Evolutionary conservation across 306 rosid species (phyloP).

Genomic region (Lotus japonicus): DNA sequence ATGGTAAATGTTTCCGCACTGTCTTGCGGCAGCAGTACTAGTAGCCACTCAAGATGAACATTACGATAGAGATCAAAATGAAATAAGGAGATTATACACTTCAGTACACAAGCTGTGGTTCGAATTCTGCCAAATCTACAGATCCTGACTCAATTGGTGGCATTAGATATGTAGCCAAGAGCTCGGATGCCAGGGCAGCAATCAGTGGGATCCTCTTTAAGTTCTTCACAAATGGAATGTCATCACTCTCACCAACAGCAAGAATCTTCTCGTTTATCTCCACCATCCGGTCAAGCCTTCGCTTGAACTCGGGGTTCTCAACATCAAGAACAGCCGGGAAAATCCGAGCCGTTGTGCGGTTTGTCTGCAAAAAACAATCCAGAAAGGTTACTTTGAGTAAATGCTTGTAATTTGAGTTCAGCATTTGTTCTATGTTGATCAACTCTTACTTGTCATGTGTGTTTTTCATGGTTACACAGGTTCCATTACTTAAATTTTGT

Average conservation of each 20-base stretch:
- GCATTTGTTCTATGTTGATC: neutral
- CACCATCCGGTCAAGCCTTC: slow-evolving; percentile 86
- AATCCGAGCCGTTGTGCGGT: slow-evolving; percentile 93
- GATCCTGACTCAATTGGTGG: slow-evolving; percentile 96
- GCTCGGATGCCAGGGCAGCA: slow-evolving; percentile 75
- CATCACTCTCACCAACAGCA: slow-evolving; percentile 66
- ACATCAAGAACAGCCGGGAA: slow-evolving; percentile 96
- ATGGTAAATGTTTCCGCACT: slow-evolving; percentile 29
- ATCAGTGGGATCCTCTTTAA: slow-evolving; percentile 81
- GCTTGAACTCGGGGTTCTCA: slow-evolving; percentile 95
- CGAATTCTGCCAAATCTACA: slow-evolving; percentile 88
- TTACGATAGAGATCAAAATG: slow-evolving; percentile 18
- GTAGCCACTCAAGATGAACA: slow-evolving; percentile 19
- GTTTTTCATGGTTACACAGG: neutral
- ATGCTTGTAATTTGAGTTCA: neutral
- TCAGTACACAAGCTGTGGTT: slow-evolving; percentile 83
- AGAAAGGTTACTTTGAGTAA: neutral
- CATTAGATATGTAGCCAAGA: slow-evolving; percentile 87
- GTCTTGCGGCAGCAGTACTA: slow-evolving; percentile 19
- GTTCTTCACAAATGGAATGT: slow-evolving; percentile 75
- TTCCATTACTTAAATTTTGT: neutral
- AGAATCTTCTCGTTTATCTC: slow-evolving; percentile 64
- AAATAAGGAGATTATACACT: slow-evolving; percentile 28
- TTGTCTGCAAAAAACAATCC: slow-evolving; percentile 54
- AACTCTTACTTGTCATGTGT: neutral